Evolutionary conservation across 2,329 filamentous ascomycete genomes (phyloP).

Genomic region (Diaporthe ilicicola): DNA sequence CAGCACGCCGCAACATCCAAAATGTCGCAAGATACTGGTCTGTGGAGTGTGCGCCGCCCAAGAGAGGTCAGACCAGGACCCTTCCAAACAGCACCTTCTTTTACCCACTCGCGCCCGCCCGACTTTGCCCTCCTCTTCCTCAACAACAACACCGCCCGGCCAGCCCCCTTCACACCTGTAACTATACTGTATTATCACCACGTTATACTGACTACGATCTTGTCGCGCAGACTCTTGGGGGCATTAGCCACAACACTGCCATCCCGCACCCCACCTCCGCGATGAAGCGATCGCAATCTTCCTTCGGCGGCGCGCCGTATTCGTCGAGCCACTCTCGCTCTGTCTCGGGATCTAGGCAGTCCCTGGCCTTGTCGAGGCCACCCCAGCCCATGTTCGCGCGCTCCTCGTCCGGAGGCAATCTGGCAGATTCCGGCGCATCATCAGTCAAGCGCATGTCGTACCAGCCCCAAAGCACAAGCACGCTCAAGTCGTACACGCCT

Average conservation of each 20-base stretch:
- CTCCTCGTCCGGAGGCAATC: slow-evolving; percentile 82
- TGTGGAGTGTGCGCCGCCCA: slow-evolving; percentile 91
- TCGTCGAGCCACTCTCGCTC: slow-evolving; percentile 81
- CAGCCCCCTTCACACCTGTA: not conserved
- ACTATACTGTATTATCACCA: slow-evolving; percentile 12
- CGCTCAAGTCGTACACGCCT: slow-evolving; percentile 76
- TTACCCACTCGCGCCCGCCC: slow-evolving; percentile 31
- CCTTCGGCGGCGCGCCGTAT: slow-evolving; percentile 70
- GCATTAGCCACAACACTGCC: slow-evolving; percentile 81
- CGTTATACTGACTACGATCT: slow-evolving; percentile 13
- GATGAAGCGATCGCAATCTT: slow-evolving; percentile 91
- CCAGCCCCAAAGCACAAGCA: slow-evolving; percentile 68
- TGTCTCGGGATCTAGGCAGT: slow-evolving; percentile 83
- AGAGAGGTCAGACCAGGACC: slow-evolving; percentile 74
- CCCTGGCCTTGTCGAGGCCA: slow-evolving; percentile 83
- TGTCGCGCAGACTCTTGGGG: slow-evolving; percentile 77
- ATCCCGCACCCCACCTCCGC: slow-evolving; percentile 93
- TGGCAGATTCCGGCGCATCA: slow-evolving; percentile 81
- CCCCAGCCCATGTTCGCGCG: slow-evolving; percentile 89
- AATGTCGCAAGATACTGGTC: slow-evolving; percentile 88
- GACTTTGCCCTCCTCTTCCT: slow-evolving; percentile 19
- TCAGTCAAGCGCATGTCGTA: slow-evolving; percentile 86
- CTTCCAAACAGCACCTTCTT: slow-evolving; percentile 16
- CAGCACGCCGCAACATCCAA: slow-evolving; percentile 38
- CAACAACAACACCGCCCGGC: not conserved